Evolutionary conservation across 495 filamentous ascomycete species (phyloP).

Genomic region (Stereocaulon alpinum): DNA sequence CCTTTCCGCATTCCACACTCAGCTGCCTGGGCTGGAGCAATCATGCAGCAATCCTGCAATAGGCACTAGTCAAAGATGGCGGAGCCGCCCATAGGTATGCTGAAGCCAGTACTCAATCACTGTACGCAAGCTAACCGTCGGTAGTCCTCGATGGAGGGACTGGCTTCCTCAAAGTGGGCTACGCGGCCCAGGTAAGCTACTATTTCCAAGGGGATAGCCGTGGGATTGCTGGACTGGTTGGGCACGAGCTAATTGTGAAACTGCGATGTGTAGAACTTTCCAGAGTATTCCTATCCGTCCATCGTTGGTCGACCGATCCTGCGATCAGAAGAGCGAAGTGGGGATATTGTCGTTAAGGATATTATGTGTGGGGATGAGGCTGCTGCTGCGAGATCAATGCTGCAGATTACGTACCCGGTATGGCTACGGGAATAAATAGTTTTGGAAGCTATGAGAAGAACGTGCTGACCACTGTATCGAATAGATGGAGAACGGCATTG

Average conservation of each 20-base stretch:
- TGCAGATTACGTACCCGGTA: conserved; percentile 94
- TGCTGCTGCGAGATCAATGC: conserved; percentile 85
- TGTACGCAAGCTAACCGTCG: conserved; percentile 20
- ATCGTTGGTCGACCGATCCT: conserved; percentile 97
- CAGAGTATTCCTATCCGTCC: conserved; percentile 94
- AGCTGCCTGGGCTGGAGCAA: conserved; percentile 7
- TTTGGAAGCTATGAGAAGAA: neutral
- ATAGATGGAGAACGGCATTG: conserved; percentile 98
- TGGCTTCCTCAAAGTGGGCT: conserved; percentile 98
- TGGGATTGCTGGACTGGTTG: neutral
- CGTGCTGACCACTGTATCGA: conserved; percentile 13
- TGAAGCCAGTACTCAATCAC: neutral
- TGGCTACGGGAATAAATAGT: conserved; percentile 19
- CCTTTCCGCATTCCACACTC: neutral
- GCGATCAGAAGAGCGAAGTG: conserved; percentile 78
- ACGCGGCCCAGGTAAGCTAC: conserved; percentile 67
- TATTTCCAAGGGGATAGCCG: neutral
- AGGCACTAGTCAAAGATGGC: conserved; percentile 40
- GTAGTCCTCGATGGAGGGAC: conserved; percentile 99
- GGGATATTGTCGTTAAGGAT: conserved; percentile 84
- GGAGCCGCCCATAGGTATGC: conserved; percentile 61
- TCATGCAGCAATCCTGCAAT: neutral
- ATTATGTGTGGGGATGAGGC: conserved; percentile 99
- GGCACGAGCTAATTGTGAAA: neutral
- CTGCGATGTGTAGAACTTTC: conserved; percentile 66